Evolutionary conservation across 331 rosid species (phyloP).

Genomic region (Quercus lobata): DNA sequence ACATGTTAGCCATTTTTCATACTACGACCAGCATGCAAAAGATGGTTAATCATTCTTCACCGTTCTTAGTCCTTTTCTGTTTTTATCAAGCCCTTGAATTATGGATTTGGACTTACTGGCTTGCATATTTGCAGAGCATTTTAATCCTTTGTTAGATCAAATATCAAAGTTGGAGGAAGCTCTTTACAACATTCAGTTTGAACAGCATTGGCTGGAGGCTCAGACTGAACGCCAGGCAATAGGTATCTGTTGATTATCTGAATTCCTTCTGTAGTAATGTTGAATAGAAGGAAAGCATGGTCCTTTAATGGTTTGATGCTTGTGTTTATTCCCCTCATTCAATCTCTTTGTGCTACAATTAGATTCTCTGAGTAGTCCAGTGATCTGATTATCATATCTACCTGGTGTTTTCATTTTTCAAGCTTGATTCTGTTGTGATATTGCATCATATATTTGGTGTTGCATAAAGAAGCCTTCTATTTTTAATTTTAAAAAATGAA

Average conservation of each 20-base stretch:
- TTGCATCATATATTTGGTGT: neutral
- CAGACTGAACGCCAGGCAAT: constrained; percentile 73
- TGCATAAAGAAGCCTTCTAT: neutral
- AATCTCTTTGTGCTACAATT: neutral
- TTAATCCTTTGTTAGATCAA: constrained; percentile 54
- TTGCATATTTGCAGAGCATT: constrained; percentile 47
- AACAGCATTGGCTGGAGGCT: constrained; percentile 86
- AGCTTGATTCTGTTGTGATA: neutral
- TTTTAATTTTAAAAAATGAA: neutral
- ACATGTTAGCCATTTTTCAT: constrained; percentile 45
- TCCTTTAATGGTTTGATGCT: neutral
- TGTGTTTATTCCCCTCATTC: neutral
- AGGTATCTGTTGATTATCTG: constrained; percentile 27
- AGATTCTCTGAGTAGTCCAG: neutral
- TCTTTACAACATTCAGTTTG: constrained; percentile 65
- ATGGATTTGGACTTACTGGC: constrained; percentile 13
- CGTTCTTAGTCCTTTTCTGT: neutral
- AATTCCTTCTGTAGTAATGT: neutral
- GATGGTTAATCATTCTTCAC: constrained; percentile 35
- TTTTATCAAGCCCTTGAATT: constrained; percentile 1
- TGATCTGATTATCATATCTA: neutral
- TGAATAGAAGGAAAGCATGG: neutral
- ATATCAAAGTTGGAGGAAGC: constrained; percentile 57
- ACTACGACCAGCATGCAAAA: constrained; percentile 50
- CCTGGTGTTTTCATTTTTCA: neutral